Conservation (phyloP, 2,329 filamentous ascomycete genomes). For the Exophiala lecanii-corni region DNA sequence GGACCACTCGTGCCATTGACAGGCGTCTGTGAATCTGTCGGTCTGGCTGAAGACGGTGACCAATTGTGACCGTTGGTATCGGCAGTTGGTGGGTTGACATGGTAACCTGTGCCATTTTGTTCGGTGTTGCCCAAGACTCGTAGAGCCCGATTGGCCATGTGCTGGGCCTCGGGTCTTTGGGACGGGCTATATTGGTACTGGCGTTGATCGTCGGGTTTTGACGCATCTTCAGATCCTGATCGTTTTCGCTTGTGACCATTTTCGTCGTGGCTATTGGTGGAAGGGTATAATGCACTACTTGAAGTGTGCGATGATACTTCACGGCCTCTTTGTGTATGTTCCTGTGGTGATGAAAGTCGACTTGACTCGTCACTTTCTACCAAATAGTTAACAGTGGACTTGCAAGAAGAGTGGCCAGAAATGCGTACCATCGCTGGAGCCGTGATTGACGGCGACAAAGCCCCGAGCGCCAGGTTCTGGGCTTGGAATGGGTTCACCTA, state of each 20-base stretch:
- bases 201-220: conserved; percentile 6
- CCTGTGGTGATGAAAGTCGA: conserved; percentile 12
- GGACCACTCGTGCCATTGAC: conserved; percentile 34
- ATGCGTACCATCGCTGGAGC: conserved; percentile 11
- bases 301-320: conserved; percentile 3
- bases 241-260: conserved; percentile 16
- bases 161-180: conserved; percentile 15
- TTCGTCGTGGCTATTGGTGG: conserved; percentile 2
- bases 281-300: conserved; percentile 4
- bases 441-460: conserved; percentile 17
- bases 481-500: conserved; percentile 10
- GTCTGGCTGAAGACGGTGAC: conserved; percentile 4
- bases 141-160: conserved; percentile 25
- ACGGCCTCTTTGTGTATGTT: conserved; percentile 5
- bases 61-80: conserved; percentile 17
- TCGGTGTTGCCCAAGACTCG: conserved; percentile 18
- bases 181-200: conserved; percentile 12
- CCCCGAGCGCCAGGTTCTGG: conserved; percentile 13
- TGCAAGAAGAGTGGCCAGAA: too few species aligned
- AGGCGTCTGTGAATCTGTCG: conserved; percentile 4
- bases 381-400: too few species aligned
- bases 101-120: conserved; percentile 13
- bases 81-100: conserved; percentile 6
- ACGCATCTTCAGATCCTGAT: conserved; percentile 7
- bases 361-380: conserved; percentile 14